Conservation (phyloP, 495 filamentous ascomycete species). For the Amorphotheca resinae region DNA sequence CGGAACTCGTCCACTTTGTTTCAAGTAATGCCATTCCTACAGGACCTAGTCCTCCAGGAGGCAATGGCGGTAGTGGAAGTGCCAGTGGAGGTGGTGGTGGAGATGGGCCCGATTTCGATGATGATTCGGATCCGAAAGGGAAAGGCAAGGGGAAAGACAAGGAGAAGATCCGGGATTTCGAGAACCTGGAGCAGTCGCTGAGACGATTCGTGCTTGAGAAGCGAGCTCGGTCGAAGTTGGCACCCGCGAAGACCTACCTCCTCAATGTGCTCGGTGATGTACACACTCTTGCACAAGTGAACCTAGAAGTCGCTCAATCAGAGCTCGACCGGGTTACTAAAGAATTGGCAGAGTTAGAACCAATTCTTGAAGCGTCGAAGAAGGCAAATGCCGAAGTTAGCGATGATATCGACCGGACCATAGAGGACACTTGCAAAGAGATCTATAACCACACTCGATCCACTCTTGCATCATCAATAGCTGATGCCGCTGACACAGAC, state of each 20-base stretch:
- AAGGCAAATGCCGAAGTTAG: slow-evolving; percentile 71
- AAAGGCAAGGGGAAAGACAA: slow-evolving; percentile 87
- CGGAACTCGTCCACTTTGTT: slow-evolving; percentile 92
- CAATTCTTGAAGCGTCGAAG: slow-evolving; percentile 70
- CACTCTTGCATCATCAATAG: slow-evolving; percentile 57
- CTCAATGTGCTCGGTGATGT: slow-evolving; percentile 83
- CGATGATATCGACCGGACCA: slow-evolving; percentile 65
- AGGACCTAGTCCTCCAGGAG: slow-evolving; percentile 38
- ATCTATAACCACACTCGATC: slow-evolving; percentile 73
- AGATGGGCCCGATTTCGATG: slow-evolving; percentile 41
- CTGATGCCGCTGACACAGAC: slow-evolving; percentile 59
- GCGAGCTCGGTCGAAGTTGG: slow-evolving; percentile 86
- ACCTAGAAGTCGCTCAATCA: slow-evolving; percentile 70
- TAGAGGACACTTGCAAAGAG: slow-evolving; percentile 73
- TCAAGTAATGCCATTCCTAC: slow-evolving; percentile 89
- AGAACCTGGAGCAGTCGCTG: slow-evolving; percentile 74
- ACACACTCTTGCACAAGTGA: slow-evolving; percentile 69
- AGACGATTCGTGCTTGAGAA: slow-evolving; percentile 94
- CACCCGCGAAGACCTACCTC: slow-evolving; percentile 93
- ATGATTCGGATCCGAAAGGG: slow-evolving; percentile 38
- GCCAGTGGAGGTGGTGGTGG: slow-evolving; percentile 47
- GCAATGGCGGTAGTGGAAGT: slow-evolving; percentile 40
- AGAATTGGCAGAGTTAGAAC: slow-evolving; percentile 72
- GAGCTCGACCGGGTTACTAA: slow-evolving; percentile 75
- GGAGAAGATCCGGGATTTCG: slow-evolving; percentile 79